phyloP scores from a whole-genome alignment of 1,284 basidiomycete species.

The Pisolithus thermaeus region DNA sequence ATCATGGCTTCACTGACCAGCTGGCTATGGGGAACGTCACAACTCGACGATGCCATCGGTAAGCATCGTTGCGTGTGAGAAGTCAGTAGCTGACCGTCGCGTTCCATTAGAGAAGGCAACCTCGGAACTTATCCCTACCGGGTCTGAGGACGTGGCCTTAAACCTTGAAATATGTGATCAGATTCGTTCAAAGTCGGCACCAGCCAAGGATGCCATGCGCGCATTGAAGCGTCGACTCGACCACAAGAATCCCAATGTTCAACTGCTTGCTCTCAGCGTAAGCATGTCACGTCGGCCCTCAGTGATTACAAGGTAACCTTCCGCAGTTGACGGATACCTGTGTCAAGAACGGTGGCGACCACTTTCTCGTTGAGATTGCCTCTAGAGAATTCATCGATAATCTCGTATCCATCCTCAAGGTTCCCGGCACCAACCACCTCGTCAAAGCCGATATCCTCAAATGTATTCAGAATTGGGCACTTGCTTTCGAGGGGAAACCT shows the following conservation, averaged over 20 bases:
- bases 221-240: constrained; percentile 83
- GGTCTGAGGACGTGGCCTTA: constrained; percentile 85
- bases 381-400: constrained; percentile 94
- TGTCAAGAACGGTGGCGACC: constrained; percentile 97
- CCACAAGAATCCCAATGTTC: constrained; percentile 96
- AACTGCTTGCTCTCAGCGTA: constrained; percentile 81
- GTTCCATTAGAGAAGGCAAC: constrained; percentile 75
- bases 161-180: constrained; percentile 97
- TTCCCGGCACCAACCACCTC: constrained; percentile 69
- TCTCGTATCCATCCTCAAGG: constrained; percentile 76
- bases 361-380: constrained; percentile 79
- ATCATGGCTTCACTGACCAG: constrained; percentile 44
- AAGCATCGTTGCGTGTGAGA: constrained; percentile 20
- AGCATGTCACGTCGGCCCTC: constrained; percentile 28
- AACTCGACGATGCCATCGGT: constrained; percentile 76
- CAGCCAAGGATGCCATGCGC: constrained; percentile 84
- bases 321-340: constrained; percentile 83
- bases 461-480: constrained; percentile 88
- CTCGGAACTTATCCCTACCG: constrained; percentile 78
- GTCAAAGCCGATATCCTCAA: constrained; percentile 81
- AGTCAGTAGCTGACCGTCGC: background rate
- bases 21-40: constrained; percentile 73
- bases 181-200: constrained; percentile 87
- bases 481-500: constrained; percentile 81
- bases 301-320: constrained; percentile 3